Conservation (phyloP, 257 asterid genomes). For the Echium plantagineum region DNA sequence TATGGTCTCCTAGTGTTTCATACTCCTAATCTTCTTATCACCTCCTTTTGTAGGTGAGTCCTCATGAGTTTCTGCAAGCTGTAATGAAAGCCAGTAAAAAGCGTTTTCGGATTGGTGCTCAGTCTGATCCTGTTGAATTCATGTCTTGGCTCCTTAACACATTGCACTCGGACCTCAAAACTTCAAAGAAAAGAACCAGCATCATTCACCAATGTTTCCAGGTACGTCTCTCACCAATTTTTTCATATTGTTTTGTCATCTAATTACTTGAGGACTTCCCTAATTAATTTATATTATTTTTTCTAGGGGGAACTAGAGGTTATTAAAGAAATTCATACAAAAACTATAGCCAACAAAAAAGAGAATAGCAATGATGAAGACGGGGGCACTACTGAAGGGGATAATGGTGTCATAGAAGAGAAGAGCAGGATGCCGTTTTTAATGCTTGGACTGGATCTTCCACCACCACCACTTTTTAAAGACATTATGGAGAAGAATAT, state of each 20-base stretch:
- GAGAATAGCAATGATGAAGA: constrained; percentile 18
- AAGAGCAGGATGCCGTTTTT: constrained; percentile 74
- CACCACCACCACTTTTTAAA: constrained; percentile 92
- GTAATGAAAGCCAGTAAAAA: constrained; percentile 93
- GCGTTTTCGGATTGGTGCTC: constrained; percentile 73
- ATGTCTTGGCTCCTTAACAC: constrained; percentile 95
- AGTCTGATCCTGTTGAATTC: constrained; percentile 95
- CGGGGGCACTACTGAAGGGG: not conserved
- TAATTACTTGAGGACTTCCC: constrained; percentile 11
- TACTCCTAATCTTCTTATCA: constrained; percentile 10
- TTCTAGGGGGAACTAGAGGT: constrained; percentile 93
- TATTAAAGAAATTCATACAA: constrained; percentile 50
- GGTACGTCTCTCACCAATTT: constrained; percentile 26
- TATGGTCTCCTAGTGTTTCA: not conserved
- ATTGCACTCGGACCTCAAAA: constrained; percentile 61
- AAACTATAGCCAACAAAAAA: constrained; percentile 27
- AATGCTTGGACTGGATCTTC: constrained; percentile 97
- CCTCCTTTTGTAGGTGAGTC: constrained; percentile 71
- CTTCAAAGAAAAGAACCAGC: constrained; percentile 56
- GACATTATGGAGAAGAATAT: constrained; percentile 95
- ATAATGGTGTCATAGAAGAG: constrained; percentile 25
- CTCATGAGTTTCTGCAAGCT: constrained; percentile 94
- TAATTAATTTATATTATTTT: not conserved
- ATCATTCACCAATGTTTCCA: constrained; percentile 90
- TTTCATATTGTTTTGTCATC: constrained; percentile 1